Base-by-base conservation (phyloP, 306 rosid species). In the Mucuna pruriens region DNA sequence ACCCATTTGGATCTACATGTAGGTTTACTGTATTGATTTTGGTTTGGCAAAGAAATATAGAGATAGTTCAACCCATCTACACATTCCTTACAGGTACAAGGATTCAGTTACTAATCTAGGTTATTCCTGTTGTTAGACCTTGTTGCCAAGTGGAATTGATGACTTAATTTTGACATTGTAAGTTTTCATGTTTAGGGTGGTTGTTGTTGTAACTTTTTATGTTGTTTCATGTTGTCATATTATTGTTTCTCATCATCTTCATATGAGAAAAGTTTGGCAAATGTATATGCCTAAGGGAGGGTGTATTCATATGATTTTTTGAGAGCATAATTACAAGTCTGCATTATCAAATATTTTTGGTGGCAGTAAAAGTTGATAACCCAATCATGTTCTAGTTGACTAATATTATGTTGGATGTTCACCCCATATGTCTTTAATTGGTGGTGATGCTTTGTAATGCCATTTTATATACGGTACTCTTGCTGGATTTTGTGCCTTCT, bases 21-120 rank as follows among this genome's bases (percentile, higher is more conserved):
- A 84, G 90, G 94, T 90, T n/a, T 90, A 90, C 60, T 26, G 87
- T 67, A 93, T 93, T 86, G 97, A 93, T 76, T 93, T 93, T 84
- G 97, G 97, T 73, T 88, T 93, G 83, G 97, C 97, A 19, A 93
- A 93, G 90, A 93, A 93, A 85, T 93, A 91, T 29, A 86, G 97
- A 84, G 97, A 93, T 80, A 91, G 89, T 84, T 57, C 97, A 80
- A 91, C 97, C 36, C 97, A 90, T 79, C 97, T 90, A 77, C 98
- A 94, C 85, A 94, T 94, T 78, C 98, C 98, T 26, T 94, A 94
- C 86, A 94, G 98, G 98, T 94, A 77, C 74, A 76, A 23, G 39
- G 72, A 85, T 72, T 80, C 40, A 9, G 46, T 0, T 58, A 74
- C 44, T 71, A 20, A 36, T 60, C 12, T 34, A 12, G 7, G 20